phyloP scores from a whole-genome alignment of 306 rosid species.

The Erythrophleum fordii region DNA sequence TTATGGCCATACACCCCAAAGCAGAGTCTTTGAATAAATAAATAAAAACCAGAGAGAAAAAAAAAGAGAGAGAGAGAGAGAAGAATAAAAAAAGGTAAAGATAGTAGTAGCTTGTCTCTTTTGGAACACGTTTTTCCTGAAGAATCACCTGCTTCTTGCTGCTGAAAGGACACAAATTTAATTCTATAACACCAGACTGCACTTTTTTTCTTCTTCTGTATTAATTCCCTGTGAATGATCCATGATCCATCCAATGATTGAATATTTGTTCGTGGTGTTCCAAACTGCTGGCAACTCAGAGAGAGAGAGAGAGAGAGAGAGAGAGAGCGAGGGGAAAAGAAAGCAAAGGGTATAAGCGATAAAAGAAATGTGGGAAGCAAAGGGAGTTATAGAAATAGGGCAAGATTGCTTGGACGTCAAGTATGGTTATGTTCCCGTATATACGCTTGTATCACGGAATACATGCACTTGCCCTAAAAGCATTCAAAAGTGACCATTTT shows the following conservation, averaged over 20 bases:
- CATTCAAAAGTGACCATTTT: not conserved
- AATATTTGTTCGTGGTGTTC: conserved; percentile 8
- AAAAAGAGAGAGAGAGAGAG: not conserved
- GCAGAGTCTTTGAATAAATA: not conserved
- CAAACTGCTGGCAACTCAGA: not conserved
- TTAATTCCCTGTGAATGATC: not conserved
- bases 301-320: not conserved
- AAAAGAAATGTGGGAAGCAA: conserved; percentile 27
- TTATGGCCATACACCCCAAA: not conserved
- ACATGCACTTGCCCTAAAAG: not conserved
- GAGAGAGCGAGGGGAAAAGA: conserved; percentile 24
- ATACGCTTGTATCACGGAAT: conserved; percentile 43
- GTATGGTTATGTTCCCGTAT: conserved; percentile 57
- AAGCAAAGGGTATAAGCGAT: conserved; percentile 20
- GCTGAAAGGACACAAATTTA: not conserved
- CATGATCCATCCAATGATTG: conserved; percentile 31
- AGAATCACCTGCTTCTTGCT: not conserved
- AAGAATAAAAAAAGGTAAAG: conserved; percentile 12
- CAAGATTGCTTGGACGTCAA: conserved; percentile 64
- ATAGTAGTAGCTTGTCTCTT: conserved; percentile 38
- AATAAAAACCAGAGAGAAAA: not conserved
- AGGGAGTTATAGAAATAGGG: conserved; percentile 46
- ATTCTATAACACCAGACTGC: not conserved
- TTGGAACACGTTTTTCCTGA: conserved; percentile 46
- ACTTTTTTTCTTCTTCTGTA: no score